Evolutionary conservation across 2,329 filamentous ascomycete species (phyloP).

Genomic region (Aureobasidium melanogenum): DNA sequence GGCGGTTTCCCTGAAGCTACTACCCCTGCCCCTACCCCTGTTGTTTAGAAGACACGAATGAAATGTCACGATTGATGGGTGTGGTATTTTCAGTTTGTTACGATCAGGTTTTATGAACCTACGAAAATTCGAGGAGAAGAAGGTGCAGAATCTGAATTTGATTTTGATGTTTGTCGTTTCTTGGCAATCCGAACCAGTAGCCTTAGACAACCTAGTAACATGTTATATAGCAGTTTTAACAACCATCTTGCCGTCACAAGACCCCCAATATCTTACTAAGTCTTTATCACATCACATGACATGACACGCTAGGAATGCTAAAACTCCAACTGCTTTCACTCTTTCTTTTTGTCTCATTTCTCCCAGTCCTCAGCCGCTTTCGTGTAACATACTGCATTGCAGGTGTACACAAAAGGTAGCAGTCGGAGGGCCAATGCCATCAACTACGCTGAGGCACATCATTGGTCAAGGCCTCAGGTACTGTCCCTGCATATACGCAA

Average conservation of each 20-base stretch:
- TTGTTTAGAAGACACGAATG: background rate
- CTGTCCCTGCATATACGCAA: slow-evolving; percentile 3
- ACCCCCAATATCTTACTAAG: slow-evolving; percentile 11
- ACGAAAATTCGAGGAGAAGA: background rate
- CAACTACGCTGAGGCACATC: background rate
- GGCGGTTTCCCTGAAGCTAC: background rate
- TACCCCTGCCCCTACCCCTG: background rate
- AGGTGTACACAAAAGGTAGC: background rate
- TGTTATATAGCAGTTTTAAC: background rate
- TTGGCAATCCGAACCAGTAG: background rate
- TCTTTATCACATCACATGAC: slow-evolving; percentile 8
- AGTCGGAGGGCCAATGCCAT: background rate
- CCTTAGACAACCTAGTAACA: background rate
- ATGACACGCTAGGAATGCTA: slow-evolving; percentile 3
- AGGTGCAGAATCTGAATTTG: background rate
- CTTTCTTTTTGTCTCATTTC: background rate
- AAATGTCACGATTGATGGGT: background rate
- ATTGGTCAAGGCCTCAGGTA: background rate
- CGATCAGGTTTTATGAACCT: background rate
- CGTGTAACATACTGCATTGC: background rate
- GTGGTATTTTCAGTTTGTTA: background rate
- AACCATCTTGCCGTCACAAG: slow-evolving; percentile 9
- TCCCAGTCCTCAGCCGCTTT: background rate
- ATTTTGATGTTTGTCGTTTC: background rate
- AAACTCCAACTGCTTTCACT: background rate